Evolutionary conservation across 768 basidiomycete genomes (phyloP).

Genomic region (Chiua virens): DNA sequence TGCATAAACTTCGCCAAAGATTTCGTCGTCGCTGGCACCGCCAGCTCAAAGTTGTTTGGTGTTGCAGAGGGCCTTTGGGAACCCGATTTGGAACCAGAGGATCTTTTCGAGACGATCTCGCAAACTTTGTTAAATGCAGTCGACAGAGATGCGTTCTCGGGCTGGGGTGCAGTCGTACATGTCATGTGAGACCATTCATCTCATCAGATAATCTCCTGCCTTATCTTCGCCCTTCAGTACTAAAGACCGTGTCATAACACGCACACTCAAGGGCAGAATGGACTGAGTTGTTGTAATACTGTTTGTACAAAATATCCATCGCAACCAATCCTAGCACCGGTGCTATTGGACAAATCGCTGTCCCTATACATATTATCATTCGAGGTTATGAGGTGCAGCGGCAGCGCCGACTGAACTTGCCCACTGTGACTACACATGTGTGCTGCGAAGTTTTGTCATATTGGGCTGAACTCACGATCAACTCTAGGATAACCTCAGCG

Average conservation of each 20-base stretch:
- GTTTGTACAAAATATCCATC: conserved; percentile 15
- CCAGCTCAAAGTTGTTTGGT: conserved; percentile 90
- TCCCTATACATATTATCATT: no score
- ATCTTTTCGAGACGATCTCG: conserved; percentile 97
- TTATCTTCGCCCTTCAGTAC: conserved; percentile 43
- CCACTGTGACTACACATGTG: neutral
- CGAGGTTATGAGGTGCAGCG: no score
- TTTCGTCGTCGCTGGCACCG: conserved; percentile 95
- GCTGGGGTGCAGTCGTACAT: conserved; percentile 96
- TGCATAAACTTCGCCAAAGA: conserved; percentile 94
- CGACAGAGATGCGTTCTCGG: conserved; percentile 94
- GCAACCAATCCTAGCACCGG: neutral
- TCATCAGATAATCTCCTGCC: conserved; percentile 5
- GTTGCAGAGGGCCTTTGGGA: conserved; percentile 99
- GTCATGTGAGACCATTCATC: conserved; percentile 68
- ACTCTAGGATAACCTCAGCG: conserved; percentile 1
- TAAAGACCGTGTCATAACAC: conserved; percentile 74
- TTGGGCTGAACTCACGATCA: neutral
- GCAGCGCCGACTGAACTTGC: conserved; percentile 1
- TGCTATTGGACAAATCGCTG: no score
- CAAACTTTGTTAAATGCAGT: conserved; percentile 94
- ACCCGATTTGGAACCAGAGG: conserved; percentile 92
- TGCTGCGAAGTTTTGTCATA: neutral
- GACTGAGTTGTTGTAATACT: conserved; percentile 50
- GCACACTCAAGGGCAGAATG: conserved; percentile 89